These are phyloP conservation scores for Aspergillus arachidicola DNA, from an alignment of 2,329 filamentous ascomycete genomes.

Conservation along the genomic window DNA sequence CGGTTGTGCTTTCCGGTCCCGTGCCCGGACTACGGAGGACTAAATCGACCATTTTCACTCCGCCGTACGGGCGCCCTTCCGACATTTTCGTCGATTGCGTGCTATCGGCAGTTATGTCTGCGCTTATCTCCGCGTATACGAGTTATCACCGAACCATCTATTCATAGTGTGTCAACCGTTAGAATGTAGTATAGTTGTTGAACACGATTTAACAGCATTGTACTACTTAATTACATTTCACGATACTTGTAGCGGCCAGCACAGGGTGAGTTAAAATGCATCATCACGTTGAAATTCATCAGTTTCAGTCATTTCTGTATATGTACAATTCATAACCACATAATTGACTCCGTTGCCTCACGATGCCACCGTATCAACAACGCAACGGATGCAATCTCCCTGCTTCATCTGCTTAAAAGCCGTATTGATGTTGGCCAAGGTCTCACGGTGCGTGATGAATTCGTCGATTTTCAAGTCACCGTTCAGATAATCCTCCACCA, in stretches of 20 bases:
- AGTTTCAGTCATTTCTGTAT: not conserved
- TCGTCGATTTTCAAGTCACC: constrained; percentile 96
- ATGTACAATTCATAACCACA: not conserved
- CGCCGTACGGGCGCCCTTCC: not conserved
- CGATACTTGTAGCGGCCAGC: not conserved
- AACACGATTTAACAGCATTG: not conserved
- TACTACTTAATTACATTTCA: not conserved
- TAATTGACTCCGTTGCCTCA: not conserved
- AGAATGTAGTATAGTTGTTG: not conserved
- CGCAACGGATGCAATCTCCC: constrained; percentile 93
- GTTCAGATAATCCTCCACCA: constrained; percentile 86
- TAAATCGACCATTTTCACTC: not conserved
- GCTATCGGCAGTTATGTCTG: not conserved
- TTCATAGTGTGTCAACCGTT: not conserved
- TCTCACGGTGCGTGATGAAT: constrained; percentile 96
- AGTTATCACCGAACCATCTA: not conserved
- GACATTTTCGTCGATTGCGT: not conserved
- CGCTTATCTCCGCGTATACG: too few relatives aligned
- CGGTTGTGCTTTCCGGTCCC: not conserved
- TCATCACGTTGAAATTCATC: not conserved
- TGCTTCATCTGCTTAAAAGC: constrained; percentile 78
- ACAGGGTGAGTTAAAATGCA: not conserved
- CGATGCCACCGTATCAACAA: not conserved
- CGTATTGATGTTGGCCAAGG: constrained; percentile 78
- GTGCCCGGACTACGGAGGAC: not conserved